Evolutionary conservation across 805 yeast species (phyloP).

Genomic region (Monosporozyma servazzii): DNA sequence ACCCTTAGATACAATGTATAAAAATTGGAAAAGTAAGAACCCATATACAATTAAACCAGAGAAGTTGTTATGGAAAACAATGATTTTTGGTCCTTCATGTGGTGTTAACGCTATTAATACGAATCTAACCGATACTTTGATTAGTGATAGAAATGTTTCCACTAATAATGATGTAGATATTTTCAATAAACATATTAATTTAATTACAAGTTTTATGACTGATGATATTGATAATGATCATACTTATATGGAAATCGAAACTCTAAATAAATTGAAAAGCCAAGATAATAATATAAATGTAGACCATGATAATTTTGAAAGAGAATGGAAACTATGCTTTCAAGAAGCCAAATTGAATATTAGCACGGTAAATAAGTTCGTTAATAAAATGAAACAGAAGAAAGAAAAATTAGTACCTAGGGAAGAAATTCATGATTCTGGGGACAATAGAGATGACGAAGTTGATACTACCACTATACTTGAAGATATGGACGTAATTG

Average conservation of each 20-base stretch:
- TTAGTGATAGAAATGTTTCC: neutral
- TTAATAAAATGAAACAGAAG: neutral
- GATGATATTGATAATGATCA: conserved; percentile 63
- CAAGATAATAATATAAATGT: neutral
- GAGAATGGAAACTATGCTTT: conserved; percentile 8
- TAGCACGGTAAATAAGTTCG: neutral
- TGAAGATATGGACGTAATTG: neutral
- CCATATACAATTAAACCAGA: conserved; percentile 44
- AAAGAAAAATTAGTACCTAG: conserved; percentile 10
- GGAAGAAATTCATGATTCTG: neutral
- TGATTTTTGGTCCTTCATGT: conserved; percentile 77
- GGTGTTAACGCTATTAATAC: conserved; percentile 52
- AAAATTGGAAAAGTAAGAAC: conserved; percentile 45
- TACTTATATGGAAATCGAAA: conserved; percentile 48
- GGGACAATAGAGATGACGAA: conserved; percentile 16
- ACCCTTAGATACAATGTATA: conserved; percentile 31
- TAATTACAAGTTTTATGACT: conserved; percentile 49
- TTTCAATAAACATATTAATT: conserved; percentile 40
- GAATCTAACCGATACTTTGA: conserved; percentile 6
- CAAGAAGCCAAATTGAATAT: conserved; percentile 3
- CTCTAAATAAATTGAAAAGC: conserved; percentile 27
- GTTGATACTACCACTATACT: conserved; percentile 9
- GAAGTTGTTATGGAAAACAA: conserved; percentile 67
- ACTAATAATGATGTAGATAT: conserved; percentile 17
- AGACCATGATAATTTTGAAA: neutral